A percentile compares a stretch with the other conserved stretches of the same genome.
Conservation (phyloP, 1,284 basidiomycete genomes). For the Ustilago loliicola region DNA sequence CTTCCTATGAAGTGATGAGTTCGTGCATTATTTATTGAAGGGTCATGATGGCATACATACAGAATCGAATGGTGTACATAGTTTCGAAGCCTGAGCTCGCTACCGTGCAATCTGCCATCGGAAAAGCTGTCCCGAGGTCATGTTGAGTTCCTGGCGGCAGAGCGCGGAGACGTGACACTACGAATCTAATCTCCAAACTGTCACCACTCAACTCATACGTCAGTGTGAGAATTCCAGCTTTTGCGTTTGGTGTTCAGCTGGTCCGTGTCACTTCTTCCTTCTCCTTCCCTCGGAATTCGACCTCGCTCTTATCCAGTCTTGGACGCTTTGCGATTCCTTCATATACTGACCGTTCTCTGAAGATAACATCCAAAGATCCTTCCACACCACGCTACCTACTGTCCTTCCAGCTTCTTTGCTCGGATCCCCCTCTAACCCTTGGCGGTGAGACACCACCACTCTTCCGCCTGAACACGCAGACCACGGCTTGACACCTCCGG, state of each 20-base stretch:
- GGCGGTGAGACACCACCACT: background rate
- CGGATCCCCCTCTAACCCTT: background rate
- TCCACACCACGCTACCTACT: background rate
- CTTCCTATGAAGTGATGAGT: constrained; percentile 1
- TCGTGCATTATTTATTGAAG: constrained; percentile 1
- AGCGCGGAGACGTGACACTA: background rate
- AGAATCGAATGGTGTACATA: background rate
- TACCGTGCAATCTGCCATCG: constrained; percentile 2
- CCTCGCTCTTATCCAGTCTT: background rate
- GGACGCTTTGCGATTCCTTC: background rate
- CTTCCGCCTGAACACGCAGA: background rate
- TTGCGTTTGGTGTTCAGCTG: constrained; percentile 1
- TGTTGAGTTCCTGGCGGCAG: constrained; percentile 3
- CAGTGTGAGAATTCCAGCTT: background rate
- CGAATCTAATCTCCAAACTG: background rate
- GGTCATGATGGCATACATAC: background rate
- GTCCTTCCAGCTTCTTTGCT: background rate
- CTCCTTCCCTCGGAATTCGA: background rate
- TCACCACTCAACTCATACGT: constrained; percentile 7
- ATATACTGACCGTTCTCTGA: background rate
- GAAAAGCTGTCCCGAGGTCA: constrained; percentile 11
- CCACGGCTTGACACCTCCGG: background rate
- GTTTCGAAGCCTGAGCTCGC: constrained; percentile 10
- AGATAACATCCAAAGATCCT: background rate
- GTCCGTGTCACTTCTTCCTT: constrained; percentile 15